phyloP scores from a whole-genome alignment of 345 rosid species.

The Moricandia moricandioides region DNA sequence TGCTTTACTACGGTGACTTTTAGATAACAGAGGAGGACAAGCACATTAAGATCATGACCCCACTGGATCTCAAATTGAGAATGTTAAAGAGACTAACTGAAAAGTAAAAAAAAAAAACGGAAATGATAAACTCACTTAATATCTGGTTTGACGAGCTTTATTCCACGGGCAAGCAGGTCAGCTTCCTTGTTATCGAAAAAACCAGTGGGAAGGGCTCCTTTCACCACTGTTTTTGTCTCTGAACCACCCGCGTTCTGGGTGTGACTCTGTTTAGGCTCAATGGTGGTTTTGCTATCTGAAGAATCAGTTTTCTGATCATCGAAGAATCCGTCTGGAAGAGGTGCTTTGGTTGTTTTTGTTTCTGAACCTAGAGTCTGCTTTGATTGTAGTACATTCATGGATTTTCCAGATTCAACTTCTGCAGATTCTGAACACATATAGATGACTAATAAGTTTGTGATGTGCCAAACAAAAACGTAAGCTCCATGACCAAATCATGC shows the following conservation, averaged over 20 bases:
- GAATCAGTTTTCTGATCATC: slow-evolving; percentile 67
- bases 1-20: not conserved
- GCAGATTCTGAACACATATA: not conserved
- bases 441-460: not conserved
- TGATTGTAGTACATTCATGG: slow-evolving; percentile 35
- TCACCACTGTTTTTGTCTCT: too few relatives aligned
- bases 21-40: not conserved
- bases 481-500: too few relatives aligned
- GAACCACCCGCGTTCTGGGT: slow-evolving; percentile 24
- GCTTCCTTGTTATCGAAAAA: slow-evolving; percentile 96
- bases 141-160: slow-evolving; percentile 84
- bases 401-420: slow-evolving; percentile 1
- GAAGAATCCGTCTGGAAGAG: slow-evolving; percentile 84
- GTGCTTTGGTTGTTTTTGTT: slow-evolving; percentile 48
- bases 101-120: too few relatives aligned
- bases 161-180: slow-evolving; percentile 93
- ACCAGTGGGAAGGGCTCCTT: slow-evolving; percentile 86
- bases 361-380: slow-evolving; percentile 34
- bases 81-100: not conserved
- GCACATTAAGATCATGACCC: not conserved
- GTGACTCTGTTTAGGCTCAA: slow-evolving; percentile 36
- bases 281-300: slow-evolving; percentile 49
- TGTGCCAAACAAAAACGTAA: too few relatives aligned
- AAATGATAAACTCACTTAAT: slow-evolving; percentile 61
- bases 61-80: not conserved